phyloP scores from a whole-genome alignment of 2,329 filamentous ascomycete genomes.

The Alternaria sp. region DNA sequence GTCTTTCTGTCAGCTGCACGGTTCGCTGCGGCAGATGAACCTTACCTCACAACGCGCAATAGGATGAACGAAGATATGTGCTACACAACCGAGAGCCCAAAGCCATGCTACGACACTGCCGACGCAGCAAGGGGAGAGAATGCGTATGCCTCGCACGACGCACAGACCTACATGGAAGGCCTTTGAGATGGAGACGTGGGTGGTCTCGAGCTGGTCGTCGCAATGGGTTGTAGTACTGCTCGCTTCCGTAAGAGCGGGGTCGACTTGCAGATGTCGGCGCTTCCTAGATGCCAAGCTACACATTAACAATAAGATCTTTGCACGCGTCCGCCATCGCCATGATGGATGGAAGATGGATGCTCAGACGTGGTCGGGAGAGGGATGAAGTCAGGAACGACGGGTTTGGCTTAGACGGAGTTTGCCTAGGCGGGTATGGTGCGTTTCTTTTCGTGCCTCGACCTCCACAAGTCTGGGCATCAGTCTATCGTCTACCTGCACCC shows the following conservation, averaged over 20 bases:
- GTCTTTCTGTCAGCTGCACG: neutral
- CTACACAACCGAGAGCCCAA: neutral
- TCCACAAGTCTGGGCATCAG: slow-evolving; percentile 27
- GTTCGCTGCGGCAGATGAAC: neutral
- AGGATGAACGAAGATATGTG: neutral
- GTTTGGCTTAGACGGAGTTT: slow-evolving; percentile 26
- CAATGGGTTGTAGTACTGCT: slow-evolving; percentile 13
- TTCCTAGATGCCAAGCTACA: slow-evolving; percentile 15
- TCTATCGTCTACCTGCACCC: slow-evolving; percentile 33
- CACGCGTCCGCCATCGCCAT: slow-evolving; percentile 6
- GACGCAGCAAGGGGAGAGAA: neutral
- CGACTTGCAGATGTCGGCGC: slow-evolving; percentile 9
- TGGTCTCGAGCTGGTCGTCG: slow-evolving; percentile 6
- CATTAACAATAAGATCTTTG: slow-evolving; percentile 7
- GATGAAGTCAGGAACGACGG: slow-evolving; percentile 22
- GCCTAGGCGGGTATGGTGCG: slow-evolving; percentile 34
- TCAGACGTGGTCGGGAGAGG: slow-evolving; percentile 4
- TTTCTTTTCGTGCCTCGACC: slow-evolving; percentile 39
- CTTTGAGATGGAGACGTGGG: neutral
- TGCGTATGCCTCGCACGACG: neutral
- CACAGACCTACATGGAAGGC: neutral
- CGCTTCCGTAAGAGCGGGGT: slow-evolving; percentile 22
- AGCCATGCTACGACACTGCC: neutral
- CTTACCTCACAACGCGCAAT: neutral
- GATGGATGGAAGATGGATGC: neutral